Evolutionary conservation across 257 asterid species (phyloP), one percentile per base, ranked within the genome.

Genomic region (Fraxinus excelsior): DNA sequence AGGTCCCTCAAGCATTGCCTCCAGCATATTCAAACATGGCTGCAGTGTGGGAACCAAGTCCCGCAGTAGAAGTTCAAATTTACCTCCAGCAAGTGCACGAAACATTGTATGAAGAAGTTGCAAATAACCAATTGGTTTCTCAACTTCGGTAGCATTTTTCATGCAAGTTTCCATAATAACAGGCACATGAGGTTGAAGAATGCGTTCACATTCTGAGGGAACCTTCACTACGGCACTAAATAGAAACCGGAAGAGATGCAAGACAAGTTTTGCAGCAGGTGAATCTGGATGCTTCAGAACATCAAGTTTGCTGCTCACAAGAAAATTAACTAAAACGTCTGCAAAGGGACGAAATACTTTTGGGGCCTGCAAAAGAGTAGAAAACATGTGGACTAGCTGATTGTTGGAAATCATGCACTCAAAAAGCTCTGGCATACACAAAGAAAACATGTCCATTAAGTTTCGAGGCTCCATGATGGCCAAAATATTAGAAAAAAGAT

Each of bases 391-490:
- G 71, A 96, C 97, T 72, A 96, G 91, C 87, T 96, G 99, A 77
- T 87, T 83, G 86, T 93, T 96, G 67, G 97, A 89, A 82, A 96
- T 91, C 99, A 96, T 96, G 98, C 97, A 87, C 77, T 96, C 99
- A 74, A 96, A 96, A 80, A 96, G 97, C 85, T 93, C 97, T 2
- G 97, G 93, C 98, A 96, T 93, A 90, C 99, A 96, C 88, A 96
- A 81, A 13, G 99, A 91, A 73, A 96, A 96, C 98, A 96, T 96
- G 88, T 96, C 99, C 99, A 96, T 96, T 60, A 96, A 84, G 79
- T 96, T 97, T 34, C 99, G 92, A 58, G 99, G 98, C 78, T 96
- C 99, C 99, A 93, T 96, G 78, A 93, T 96, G 76, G 99, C 91
- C 86, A 96, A 85, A 82, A 96, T 91, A 83, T 93, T 94, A 81